Percentiles rank a stretch among this genome's conserved stretches.
Evolutionary conservation across 2,329 filamentous ascomycete species (phyloP).

Genomic region (Trichoderma aggressivum): DNA sequence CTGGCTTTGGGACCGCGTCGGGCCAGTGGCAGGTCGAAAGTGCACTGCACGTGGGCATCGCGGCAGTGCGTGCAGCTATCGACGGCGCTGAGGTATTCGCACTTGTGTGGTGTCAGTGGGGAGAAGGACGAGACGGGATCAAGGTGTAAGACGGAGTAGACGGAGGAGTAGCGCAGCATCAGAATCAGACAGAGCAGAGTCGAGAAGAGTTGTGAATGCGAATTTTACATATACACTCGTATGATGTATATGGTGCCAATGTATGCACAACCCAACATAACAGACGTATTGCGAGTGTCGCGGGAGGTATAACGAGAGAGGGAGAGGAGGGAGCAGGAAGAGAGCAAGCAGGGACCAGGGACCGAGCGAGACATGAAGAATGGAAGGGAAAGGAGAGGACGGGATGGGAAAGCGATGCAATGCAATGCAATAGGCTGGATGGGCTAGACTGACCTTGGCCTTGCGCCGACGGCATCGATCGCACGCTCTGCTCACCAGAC

Average conservation of each 20-base stretch:
- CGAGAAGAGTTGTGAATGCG: background rate
- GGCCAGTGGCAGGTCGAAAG: conserved; percentile 37
- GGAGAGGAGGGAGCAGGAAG: background rate
- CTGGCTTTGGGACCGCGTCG: conserved; percentile 39
- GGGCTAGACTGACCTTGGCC: conserved; percentile 30
- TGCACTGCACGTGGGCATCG: conserved; percentile 33
- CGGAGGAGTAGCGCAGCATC: conserved; percentile 2
- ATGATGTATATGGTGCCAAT: background rate
- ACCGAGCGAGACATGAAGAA: background rate
- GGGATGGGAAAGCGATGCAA: background rate
- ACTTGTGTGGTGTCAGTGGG: conserved; percentile 24
- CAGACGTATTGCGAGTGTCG: background rate
- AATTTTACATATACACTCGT: background rate
- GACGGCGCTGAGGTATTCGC: conserved; percentile 26
- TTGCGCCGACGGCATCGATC: conserved; percentile 38
- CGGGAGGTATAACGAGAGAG: background rate
- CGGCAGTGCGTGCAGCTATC: conserved; percentile 34
- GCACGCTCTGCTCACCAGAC: conserved; percentile 30
- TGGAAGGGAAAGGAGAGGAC: background rate
- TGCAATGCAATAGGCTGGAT: background rate
- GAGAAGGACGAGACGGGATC: background rate
- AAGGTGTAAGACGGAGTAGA: background rate
- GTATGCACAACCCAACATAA: background rate
- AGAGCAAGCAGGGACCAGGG: background rate
- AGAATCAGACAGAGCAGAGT: background rate